A percentile compares a stretch with the other conserved stretches of the same genome.
These are phyloP conservation scores for Coniophora puteana DNA, from an alignment of 1,284 basidiomycete species.

Conservation along the genomic window DNA sequence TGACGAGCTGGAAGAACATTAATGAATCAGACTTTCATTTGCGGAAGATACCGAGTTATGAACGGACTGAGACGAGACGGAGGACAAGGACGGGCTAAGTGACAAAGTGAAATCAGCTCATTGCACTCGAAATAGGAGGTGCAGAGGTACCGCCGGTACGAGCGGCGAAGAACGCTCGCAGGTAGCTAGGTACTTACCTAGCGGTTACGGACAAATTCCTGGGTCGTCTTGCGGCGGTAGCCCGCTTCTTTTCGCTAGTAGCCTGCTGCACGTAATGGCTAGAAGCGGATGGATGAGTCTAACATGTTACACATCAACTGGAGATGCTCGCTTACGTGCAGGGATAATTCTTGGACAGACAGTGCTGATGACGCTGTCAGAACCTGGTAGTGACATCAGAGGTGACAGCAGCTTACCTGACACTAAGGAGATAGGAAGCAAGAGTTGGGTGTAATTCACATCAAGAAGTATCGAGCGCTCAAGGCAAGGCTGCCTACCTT, in stretches of 20 bases:
- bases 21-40: too few relatives aligned
- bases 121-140: too few relatives aligned
- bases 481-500: constrained; percentile 48
- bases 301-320: constrained; percentile 18
- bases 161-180: not conserved
- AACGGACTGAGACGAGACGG: constrained; percentile 14
- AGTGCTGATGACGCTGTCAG: constrained; percentile 49
- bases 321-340: constrained; percentile 62
- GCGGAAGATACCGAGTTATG: too few relatives aligned
- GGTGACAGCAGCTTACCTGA: constrained; percentile 45
- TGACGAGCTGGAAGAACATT: constrained; percentile 25
- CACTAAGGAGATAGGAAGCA: constrained; percentile 39
- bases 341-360: constrained; percentile 74
- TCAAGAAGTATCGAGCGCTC: constrained; percentile 9
- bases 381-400: constrained; percentile 8
- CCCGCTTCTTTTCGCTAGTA: constrained; percentile 77
- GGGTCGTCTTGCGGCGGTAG: constrained; percentile 53
- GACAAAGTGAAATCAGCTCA: constrained; percentile 1
- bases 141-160: too few relatives aligned
- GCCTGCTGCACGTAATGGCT: constrained; percentile 79
- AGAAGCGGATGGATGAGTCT: constrained; percentile 14
- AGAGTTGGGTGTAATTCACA: too few relatives aligned
- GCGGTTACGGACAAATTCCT: constrained; percentile 47
- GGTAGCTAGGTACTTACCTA: constrained; percentile 42
- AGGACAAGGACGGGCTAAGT: not conserved